Conservation (phyloP, 169 alveolate genomes). For the Cystoisospora suis region DNA sequence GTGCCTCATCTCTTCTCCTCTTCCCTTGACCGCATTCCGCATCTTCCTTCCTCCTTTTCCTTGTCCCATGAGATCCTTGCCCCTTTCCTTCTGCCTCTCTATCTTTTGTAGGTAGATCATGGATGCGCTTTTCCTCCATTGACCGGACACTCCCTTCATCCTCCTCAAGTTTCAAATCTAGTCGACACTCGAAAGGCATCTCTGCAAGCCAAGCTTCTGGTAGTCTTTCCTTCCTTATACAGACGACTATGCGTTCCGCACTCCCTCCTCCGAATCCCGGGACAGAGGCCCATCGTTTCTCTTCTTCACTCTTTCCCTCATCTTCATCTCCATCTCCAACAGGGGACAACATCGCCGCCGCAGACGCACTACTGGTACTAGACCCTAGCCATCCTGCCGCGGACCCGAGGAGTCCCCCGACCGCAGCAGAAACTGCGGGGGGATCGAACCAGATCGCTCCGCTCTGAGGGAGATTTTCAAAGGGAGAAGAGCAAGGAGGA, state of each 20-base stretch:
- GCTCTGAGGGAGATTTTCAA: conserved; percentile 13
- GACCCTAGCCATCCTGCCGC: conserved; percentile 34
- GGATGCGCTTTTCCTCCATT: neutral
- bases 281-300: neutral
- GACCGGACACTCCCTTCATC: no score
- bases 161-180: neutral
- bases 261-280: conserved; percentile 11
- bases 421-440: conserved; percentile 12
- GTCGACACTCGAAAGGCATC: conserved; percentile 2
- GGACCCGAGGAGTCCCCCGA: neutral
- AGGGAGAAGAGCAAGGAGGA: neutral
- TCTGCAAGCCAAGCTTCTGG: neutral
- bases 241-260: conserved; percentile 1
- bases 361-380: conserved; percentile 11
- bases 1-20: neutral
- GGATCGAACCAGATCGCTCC: conserved; percentile 25
- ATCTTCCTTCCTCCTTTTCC: neutral
- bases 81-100: neutral
- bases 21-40: neutral
- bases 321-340: neutral
- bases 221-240: neutral
- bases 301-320: neutral
- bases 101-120: no score
- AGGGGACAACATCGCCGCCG: conserved; percentile 27
- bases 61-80: neutral